phyloP scores from a whole-genome alignment of 2,329 filamentous ascomycete genomes.

The Pseudogymnoascus sp. region DNA sequence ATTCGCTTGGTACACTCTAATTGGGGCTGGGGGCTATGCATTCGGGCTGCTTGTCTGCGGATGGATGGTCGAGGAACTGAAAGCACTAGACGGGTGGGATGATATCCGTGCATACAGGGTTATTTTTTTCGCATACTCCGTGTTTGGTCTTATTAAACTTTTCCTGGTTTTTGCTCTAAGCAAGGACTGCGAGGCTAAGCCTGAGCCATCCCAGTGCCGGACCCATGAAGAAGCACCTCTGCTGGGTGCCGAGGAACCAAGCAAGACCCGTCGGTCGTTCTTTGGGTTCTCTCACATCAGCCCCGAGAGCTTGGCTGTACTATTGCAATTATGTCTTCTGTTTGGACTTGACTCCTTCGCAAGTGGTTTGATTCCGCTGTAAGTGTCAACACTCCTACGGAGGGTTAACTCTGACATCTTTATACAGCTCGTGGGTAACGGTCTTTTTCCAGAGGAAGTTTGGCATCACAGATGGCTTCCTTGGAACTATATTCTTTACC shows the following conservation, averaged over 20 bases:
- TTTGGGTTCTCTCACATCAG: slow-evolving; percentile 45
- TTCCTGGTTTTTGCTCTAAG: slow-evolving; percentile 42
- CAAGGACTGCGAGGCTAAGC: slow-evolving; percentile 30
- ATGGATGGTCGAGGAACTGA: slow-evolving; percentile 47
- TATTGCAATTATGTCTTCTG: slow-evolving; percentile 56
- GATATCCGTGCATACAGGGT: slow-evolving; percentile 41
- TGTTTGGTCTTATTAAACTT: slow-evolving; percentile 49
- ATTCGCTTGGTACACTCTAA: slow-evolving; percentile 53
- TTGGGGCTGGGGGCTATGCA: slow-evolving; percentile 51
- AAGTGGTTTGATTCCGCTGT: slow-evolving; percentile 59
- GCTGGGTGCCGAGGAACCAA: slow-evolving; percentile 17
- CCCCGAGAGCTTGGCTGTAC: slow-evolving; percentile 41
- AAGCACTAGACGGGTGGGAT: slow-evolving; percentile 34
- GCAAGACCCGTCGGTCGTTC: slow-evolving; percentile 14
- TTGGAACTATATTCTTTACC: slow-evolving; percentile 48
- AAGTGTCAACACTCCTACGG: slow-evolving; percentile 38
- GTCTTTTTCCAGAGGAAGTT: slow-evolving; percentile 46
- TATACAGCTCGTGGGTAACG: slow-evolving; percentile 46
- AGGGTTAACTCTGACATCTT: slow-evolving; percentile 32
- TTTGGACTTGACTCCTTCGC: slow-evolving; percentile 63
- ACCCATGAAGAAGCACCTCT: slow-evolving; percentile 22
- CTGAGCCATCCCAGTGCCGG: slow-evolving; percentile 22
- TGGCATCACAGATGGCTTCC: slow-evolving; percentile 37
- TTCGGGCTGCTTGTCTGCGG: slow-evolving; percentile 51
- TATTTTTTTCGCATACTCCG: slow-evolving; percentile 50